Evolutionary conservation across 208 protist species (phyloP).

Genomic region (Trypanosoma melophagium): DNA sequence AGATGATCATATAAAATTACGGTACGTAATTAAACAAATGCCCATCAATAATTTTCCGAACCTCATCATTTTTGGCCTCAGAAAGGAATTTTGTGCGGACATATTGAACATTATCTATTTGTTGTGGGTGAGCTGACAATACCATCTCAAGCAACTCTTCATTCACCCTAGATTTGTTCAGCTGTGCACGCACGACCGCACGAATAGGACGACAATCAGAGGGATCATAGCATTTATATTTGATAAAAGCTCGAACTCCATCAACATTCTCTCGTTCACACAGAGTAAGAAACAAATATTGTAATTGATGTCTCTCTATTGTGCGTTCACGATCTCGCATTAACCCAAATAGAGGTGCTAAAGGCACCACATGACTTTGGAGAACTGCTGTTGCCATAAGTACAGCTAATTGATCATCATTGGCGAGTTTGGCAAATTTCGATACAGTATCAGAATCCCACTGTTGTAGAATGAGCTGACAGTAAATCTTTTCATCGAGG

Average conservation of each 20-base stretch:
- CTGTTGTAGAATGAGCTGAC: slow-evolving; percentile 53
- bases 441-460: slow-evolving; percentile 52
- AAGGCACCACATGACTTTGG: slow-evolving; percentile 47
- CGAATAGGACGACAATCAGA: slow-evolving; percentile 54
- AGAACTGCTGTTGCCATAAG: slow-evolving; percentile 62
- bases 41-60: slow-evolving; percentile 18
- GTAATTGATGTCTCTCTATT: slow-evolving; percentile 58
- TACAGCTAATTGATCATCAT: slow-evolving; percentile 69
- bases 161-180: slow-evolving; percentile 38
- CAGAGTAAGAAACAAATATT: slow-evolving; percentile 62
- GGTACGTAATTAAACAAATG: slow-evolving; percentile 17
- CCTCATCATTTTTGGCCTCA: slow-evolving; percentile 31
- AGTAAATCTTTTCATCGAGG: slow-evolving; percentile 52
- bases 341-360: slow-evolving; percentile 46
- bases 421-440: slow-evolving; percentile 52
- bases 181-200: slow-evolving; percentile 54
- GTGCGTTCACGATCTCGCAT: slow-evolving; percentile 52
- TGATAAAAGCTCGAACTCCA: slow-evolving; percentile 59
- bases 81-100: slow-evolving; percentile 45
- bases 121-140: slow-evolving; percentile 42
- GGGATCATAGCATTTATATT: slow-evolving; percentile 55
- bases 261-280: slow-evolving; percentile 67
- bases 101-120: slow-evolving; percentile 38
- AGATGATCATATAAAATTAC: background rate
- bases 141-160: slow-evolving; percentile 55